phyloP scores from a whole-genome alignment of 2,329 filamentous ascomycete genomes.

The Fusarium sp. region DNA sequence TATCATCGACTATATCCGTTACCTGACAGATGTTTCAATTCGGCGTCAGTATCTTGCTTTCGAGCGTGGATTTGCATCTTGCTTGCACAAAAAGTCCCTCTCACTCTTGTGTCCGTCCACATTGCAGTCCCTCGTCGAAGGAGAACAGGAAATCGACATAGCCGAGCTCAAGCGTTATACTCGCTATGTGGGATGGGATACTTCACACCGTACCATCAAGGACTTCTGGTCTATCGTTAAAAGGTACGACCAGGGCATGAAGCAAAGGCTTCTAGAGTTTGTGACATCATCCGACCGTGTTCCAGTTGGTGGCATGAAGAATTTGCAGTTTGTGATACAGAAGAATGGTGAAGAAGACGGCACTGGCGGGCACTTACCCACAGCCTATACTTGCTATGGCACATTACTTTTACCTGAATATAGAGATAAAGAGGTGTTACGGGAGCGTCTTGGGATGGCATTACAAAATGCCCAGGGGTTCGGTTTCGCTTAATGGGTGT shows the following conservation, averaged over 20 bases:
- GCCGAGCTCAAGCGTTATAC: constrained; percentile 75
- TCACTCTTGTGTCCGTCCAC: constrained; percentile 75
- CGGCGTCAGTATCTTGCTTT: constrained; percentile 84
- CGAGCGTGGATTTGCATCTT: constrained; percentile 80
- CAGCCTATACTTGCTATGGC: constrained; percentile 93
- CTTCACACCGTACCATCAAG: constrained; percentile 73
- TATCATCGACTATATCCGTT: constrained; percentile 84
- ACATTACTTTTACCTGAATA: constrained; percentile 89
- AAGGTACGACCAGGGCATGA: constrained; percentile 73
- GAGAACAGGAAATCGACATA: constrained; percentile 83
- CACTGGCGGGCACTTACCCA: constrained; percentile 73
- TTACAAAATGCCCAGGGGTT: constrained; percentile 91
- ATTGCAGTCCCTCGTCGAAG: constrained; percentile 84
- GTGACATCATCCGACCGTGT: constrained; percentile 93
- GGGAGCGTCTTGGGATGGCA: constrained; percentile 82
- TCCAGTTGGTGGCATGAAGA: constrained; percentile 85
- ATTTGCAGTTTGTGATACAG: constrained; percentile 85
- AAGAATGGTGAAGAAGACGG: constrained; percentile 74
- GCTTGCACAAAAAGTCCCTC: constrained; percentile 76
- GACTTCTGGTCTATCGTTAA: constrained; percentile 89
- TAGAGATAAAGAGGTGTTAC: constrained; percentile 73
- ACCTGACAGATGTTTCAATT: constrained; percentile 83
- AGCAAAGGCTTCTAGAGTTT: constrained; percentile 85
- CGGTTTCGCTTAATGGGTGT: constrained; percentile 72
- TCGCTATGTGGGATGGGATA: constrained; percentile 84